A percentile compares a stretch with the other conserved stretches of the same genome.
phyloP scores from a whole-genome alignment of 2,329 filamentous ascomycete genomes.

The Emmonsiellopsis sp. region DNA sequence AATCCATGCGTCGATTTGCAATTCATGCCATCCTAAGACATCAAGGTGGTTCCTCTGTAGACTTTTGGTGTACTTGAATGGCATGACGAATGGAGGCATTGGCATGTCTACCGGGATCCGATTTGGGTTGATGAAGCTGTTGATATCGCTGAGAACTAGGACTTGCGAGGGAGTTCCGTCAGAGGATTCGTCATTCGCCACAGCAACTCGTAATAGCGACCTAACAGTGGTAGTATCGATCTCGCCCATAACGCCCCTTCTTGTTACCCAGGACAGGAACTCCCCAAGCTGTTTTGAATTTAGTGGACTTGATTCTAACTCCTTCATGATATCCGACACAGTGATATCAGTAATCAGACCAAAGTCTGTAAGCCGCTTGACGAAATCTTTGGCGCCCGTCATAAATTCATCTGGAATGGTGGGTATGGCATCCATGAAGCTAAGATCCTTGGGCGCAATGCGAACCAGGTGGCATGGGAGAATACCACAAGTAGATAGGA shows the following conservation, averaged over 20 bases:
- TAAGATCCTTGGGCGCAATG: conserved; percentile 58
- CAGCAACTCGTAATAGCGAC: conserved; percentile 64
- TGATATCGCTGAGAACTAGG: conserved; percentile 67
- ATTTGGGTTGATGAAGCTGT: conserved; percentile 63
- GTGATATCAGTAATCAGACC: conserved; percentile 83
- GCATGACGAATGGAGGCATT: conserved; percentile 70
- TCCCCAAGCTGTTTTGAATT: conserved; percentile 67
- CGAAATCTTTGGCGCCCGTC: conserved; percentile 57
- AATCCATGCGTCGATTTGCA: conserved; percentile 81
- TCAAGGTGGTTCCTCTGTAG: conserved; percentile 61
- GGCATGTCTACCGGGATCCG: conserved; percentile 76
- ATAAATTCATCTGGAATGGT: conserved; percentile 70
- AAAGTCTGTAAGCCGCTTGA: conserved; percentile 71
- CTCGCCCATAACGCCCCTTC: conserved; percentile 60
- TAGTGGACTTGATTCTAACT: conserved; percentile 73
- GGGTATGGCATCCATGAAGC: conserved; percentile 82
- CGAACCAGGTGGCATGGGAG: conserved; percentile 76
- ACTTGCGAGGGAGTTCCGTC: conserved; percentile 56
- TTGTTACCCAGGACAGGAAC: conserved; percentile 76
- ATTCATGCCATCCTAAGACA: conserved; percentile 73
- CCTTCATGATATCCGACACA: conserved; percentile 71
- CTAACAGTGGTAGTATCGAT: conserved; percentile 60
- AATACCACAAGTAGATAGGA: conserved; percentile 80
- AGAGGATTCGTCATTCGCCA: conserved; percentile 46
- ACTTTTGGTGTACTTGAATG: conserved; percentile 68